phyloP scores from a whole-genome alignment of 371 early-diverging fungal species.

The Lichtheimia ornata region DNA sequence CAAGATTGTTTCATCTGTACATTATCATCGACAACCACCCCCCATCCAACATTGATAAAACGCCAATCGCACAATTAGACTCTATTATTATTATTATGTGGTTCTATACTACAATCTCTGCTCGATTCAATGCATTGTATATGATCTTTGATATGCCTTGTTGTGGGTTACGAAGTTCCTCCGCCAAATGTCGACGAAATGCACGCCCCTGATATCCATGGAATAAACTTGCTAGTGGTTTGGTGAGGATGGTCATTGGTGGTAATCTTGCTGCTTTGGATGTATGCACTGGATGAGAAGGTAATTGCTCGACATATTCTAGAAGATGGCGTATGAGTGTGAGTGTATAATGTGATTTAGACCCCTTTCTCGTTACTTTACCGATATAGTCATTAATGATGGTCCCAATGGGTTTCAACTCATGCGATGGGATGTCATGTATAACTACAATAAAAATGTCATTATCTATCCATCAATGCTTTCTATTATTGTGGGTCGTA shows the following conservation, averaged over 20 bases:
- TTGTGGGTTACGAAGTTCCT: constrained; percentile 13
- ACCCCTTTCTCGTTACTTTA: no score
- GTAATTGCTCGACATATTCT: constrained; percentile 31
- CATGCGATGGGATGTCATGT: constrained; percentile 26
- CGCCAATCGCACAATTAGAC: neutral
- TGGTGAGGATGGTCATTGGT: constrained; percentile 32
- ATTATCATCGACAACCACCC: neutral
- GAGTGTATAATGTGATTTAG: no score
- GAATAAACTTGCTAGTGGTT: constrained; percentile 38
- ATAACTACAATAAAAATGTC: constrained; percentile 16
- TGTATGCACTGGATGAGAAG: constrained; percentile 4
- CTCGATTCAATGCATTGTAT: constrained; percentile 11
- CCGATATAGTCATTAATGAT: constrained; percentile 22
- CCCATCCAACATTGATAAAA: neutral
- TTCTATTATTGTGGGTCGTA: neutral
- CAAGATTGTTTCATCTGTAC: constrained; percentile 1
- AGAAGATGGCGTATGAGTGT: neutral
- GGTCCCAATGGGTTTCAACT: constrained; percentile 32
- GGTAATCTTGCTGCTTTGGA: constrained; percentile 21
- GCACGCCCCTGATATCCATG: constrained; percentile 30
- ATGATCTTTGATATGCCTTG: constrained; percentile 18
- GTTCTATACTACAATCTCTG: constrained; percentile 3
- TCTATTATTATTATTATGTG: neutral
- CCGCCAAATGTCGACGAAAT: constrained; percentile 33
- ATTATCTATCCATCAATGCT: no score